Conservation (phyloP, 805 yeast genomes). For the Candida sanyiensis region DNA sequence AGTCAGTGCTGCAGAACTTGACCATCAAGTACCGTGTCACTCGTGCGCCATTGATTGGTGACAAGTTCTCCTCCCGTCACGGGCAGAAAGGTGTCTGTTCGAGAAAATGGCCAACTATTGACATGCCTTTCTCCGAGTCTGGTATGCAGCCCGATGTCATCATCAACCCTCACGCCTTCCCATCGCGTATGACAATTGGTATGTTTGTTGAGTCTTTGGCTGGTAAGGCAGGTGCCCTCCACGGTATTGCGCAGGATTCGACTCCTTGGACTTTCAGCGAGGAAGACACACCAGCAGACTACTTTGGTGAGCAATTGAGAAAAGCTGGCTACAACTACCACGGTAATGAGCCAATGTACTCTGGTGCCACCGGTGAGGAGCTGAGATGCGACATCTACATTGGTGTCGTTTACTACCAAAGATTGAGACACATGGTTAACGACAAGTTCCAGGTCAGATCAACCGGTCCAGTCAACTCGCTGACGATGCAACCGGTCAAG, state of each 20-base stretch:
- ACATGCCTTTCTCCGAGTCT: conserved; percentile 93
- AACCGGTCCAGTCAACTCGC: conserved; percentile 94
- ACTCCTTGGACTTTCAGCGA: conserved; percentile 96
- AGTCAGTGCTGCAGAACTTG: conserved; percentile 74
- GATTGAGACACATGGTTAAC: conserved; percentile 98
- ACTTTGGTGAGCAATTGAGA: conserved; percentile 87
- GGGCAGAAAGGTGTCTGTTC: conserved; percentile 99
- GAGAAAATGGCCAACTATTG: conserved; percentile 94
- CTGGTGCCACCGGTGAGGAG: conserved; percentile 98
- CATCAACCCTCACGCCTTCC: conserved; percentile 99
- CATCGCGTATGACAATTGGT: conserved; percentile 99
- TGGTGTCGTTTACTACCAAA: conserved; percentile 96
- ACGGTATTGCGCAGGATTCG: conserved; percentile 94
- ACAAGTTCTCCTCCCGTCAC: conserved; percentile 94
- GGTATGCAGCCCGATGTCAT: conserved; percentile 98
- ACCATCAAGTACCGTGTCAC: conserved; percentile 88
- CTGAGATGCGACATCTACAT: conserved; percentile 91
- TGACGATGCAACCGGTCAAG: conserved; percentile 99
- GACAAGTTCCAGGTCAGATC: conserved; percentile 99
- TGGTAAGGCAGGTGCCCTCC: conserved; percentile 98
- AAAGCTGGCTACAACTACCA: conserved; percentile 93
- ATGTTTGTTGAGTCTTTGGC: conserved; percentile 98
- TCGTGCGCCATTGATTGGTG: conserved; percentile 93
- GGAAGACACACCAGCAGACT: conserved; percentile 92
- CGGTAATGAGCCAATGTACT: conserved; percentile 98